Evolutionary conservation across 306 rosid species (phyloP), one percentile per base, ranked within the genome.

Genomic region (Quercus ilex): DNA sequence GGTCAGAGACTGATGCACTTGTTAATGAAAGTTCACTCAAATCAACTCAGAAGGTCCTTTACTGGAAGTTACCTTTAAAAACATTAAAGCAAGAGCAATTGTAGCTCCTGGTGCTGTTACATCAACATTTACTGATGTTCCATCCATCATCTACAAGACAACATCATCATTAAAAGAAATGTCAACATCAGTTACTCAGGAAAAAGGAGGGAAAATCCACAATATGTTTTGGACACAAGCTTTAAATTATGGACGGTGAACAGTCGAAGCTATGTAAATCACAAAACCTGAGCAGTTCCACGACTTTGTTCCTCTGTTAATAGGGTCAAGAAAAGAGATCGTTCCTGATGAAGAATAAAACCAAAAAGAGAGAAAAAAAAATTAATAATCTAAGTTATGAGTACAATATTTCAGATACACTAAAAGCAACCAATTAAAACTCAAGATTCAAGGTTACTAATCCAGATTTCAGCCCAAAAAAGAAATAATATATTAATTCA

Each of bases 61-160:
- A 73, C 9, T 10, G 57, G 77, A 74, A 69, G 6, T 79, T 87
- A 94, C 99, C 91, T 87, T 94, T 77, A 94, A 78, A 87, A 94
- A 92, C 99, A 94, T 94, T 79, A 94, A 87, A 55, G 99, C 97
- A 57, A 94, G 89, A 76, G 99, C 97, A 71, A 94, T 85, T 65
- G 87, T 91, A 33, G 97, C 99, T 83, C 99, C 99, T 81, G 99
- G 95, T 64, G 97, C 97, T 5, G 99, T 94, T 86, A 93, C 92
- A 85, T 94, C 97, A 81, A 94, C 83, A 80, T 94, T 94, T 76
- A 91, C 90, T 6, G 88, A 84, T 77, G 94, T 85, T 65, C 97
- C 99, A 83, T 94, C 99, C 92, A 92, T 88, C 92, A 91, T 91
- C 99, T 94, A 85, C 73, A 83, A 64, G 67, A 83, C 52, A 81